These are phyloP conservation scores for Arthrobotrys musiformis DNA, from an alignment of 2,329 filamentous ascomycete species.

Conservation along the genomic window DNA sequence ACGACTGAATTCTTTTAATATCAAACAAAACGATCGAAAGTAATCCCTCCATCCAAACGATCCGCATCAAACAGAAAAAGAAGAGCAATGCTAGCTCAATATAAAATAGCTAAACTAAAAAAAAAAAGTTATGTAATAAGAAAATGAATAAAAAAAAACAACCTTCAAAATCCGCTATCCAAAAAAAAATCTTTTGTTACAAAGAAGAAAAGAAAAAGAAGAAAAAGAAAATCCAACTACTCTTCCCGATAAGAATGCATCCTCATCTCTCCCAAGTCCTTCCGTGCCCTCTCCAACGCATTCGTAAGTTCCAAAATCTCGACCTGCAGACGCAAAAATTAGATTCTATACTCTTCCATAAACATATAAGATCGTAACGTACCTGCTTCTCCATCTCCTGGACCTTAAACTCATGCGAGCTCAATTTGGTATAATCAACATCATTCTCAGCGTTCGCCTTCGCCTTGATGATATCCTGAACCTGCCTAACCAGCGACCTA, in stretches of 20 bases:
- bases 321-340: slow-evolving; percentile 71
- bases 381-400: slow-evolving; percentile 99
- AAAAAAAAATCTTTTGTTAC: no score
- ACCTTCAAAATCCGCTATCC: no score
- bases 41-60: no score
- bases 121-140: background rate
- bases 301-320: slow-evolving; percentile 98
- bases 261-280: slow-evolving; percentile 93
- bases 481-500: slow-evolving; percentile 86
- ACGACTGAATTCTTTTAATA: no score
- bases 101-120: background rate
- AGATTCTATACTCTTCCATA: no score
- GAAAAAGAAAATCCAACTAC: slow-evolving; percentile 6
- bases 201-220: background rate
- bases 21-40: no score
- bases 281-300: slow-evolving; percentile 78
- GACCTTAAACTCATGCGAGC: slow-evolving; percentile 96
- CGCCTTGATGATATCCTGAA: slow-evolving; percentile 92
- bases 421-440: slow-evolving; percentile 88
- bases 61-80: no score
- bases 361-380: slow-evolving; percentile 62
- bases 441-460: slow-evolving; percentile 81
- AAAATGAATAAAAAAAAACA: background rate
- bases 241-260: slow-evolving; percentile 90
- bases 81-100: background rate